These are phyloP conservation scores for Chlorociboria aeruginascens DNA, from an alignment of 495 filamentous ascomycete species.

Conservation along the genomic window DNA sequence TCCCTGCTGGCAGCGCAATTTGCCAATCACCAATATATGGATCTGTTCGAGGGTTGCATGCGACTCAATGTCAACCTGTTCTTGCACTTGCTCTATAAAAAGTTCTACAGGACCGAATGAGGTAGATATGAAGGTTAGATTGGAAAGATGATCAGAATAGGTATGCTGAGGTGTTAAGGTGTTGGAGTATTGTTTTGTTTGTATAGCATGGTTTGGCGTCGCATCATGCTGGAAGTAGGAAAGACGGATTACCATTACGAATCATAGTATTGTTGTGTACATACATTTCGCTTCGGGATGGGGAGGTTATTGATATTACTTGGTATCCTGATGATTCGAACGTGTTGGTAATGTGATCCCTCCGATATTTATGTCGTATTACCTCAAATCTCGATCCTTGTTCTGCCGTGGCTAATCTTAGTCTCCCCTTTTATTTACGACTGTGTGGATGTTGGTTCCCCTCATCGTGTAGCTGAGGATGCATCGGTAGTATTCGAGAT, in stretches of 20 bases:
- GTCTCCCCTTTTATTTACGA: neutral
- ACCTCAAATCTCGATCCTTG: neutral
- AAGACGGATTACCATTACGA: conserved; percentile 1
- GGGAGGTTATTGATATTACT: neutral
- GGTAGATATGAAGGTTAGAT: neutral
- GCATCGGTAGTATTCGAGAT: no score
- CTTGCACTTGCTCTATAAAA: conserved; percentile 91
- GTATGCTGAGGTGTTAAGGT: neutral
- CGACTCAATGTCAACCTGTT: conserved; percentile 92
- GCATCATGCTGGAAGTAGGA: conserved; percentile 1
- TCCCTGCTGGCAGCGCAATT: conserved; percentile 94
- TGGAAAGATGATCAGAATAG: conserved; percentile 4
- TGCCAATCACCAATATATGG: conserved; percentile 89
- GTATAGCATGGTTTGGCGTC: conserved; percentile 16
- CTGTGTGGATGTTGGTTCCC: no score
- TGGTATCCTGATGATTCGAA: conserved; percentile 12
- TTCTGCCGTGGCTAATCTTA: neutral
- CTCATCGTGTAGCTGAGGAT: no score
- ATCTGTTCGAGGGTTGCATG: conserved; percentile 78
- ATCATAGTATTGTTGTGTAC: conserved; percentile 16
- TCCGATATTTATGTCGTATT: neutral
- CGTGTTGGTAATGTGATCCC: neutral
- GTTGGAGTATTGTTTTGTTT: conserved; percentile 1
- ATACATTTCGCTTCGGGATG: conserved; percentile 15
- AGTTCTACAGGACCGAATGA: conserved; percentile 79